Evolutionary conservation across 1,284 basidiomycete species (phyloP).

Genomic region (Phenoliferia sp.): DNA sequence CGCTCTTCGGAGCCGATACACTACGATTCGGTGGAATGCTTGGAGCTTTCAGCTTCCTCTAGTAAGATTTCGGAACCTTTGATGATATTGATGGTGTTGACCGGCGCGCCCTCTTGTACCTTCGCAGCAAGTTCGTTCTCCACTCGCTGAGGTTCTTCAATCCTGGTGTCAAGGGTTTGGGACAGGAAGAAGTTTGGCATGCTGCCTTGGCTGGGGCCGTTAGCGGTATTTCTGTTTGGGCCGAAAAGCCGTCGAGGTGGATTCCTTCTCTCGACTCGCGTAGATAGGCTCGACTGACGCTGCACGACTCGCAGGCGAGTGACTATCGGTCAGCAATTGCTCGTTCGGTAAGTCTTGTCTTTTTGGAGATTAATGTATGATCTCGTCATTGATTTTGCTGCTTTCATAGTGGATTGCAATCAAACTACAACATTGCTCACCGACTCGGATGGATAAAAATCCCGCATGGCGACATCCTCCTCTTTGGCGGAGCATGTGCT

Average conservation of each 20-base stretch:
- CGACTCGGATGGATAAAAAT: constrained; percentile 59
- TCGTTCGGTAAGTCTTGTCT: constrained; percentile 59
- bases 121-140: constrained; percentile 66
- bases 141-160: constrained; percentile 73
- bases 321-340: constrained; percentile 83
- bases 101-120: too few relatives aligned
- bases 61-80: constrained; percentile 13
- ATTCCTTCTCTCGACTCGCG: neutral
- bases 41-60: constrained; percentile 49
- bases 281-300: neutral
- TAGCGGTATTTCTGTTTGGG: constrained; percentile 70
- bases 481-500: constrained; percentile 77
- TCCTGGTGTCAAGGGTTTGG: constrained; percentile 54
- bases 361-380: neutral
- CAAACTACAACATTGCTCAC: constrained; percentile 70
- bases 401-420: constrained; percentile 73
- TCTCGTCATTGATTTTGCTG: too few relatives aligned
- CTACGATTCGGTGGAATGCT: constrained; percentile 80
- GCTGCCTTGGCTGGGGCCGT: constrained; percentile 79
- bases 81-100: constrained; percentile 1
- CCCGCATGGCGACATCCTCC: constrained; percentile 76
- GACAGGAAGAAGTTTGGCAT: constrained; percentile 65
- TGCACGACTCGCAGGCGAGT: constrained; percentile 50
- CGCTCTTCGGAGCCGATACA: constrained; percentile 72
- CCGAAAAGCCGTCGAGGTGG: constrained; percentile 57